Evolutionary conservation across 2,329 filamentous ascomycete species (phyloP), one percentile per base, ranked within the genome.

Genomic region (Emergomyces orientalis): DNA sequence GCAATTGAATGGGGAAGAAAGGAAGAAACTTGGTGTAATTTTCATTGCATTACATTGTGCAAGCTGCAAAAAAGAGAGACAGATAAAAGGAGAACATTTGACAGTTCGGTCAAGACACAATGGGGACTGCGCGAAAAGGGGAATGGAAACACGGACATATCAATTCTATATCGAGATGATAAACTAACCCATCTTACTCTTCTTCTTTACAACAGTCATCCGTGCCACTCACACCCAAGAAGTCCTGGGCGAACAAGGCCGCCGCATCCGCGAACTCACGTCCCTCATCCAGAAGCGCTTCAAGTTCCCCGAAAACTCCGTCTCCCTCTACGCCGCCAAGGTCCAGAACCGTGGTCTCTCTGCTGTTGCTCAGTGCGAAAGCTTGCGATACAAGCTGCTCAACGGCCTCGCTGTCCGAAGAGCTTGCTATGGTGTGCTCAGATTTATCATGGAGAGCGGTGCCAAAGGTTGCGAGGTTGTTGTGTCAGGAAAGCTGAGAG

Each of bases 231-330:
- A 99, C 88, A 99, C 94, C 78, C 94, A 99, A 85, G 95, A 99
- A 86, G 95, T 99, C 74, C 91, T 99, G 77, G 94, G 94, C 78
- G 94, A 99, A 88, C 94, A 99, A 87, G 94, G 94, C 77, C 92
- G 94, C 84, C 91, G 94, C 84, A 99, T 99, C 82, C 93, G 94
- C 81, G 94, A 99, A 87, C 91, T 99, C 82, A 99, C 94, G 79
- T 97, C 91, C 77, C 89, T 99, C 79, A 99, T 99, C 86, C 95
- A 99, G 86, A 97, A 99, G 90, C 92, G 94, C 79, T 99, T 99
- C 90, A 97, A 97, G 87, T 99, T 99, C 89, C 93, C 94, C 82
- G 93, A 97, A 86, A 97, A 97, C 90, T 95, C 89, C 74, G 94
- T 99, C 80, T 97, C 94, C 71, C 91, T 99, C 78, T 99, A 99